A percentile compares a stretch with the other conserved stretches of the same genome.
Evolutionary conservation across 345 rosid genomes (phyloP).

Genomic region (Atalantia buxifolia): DNA sequence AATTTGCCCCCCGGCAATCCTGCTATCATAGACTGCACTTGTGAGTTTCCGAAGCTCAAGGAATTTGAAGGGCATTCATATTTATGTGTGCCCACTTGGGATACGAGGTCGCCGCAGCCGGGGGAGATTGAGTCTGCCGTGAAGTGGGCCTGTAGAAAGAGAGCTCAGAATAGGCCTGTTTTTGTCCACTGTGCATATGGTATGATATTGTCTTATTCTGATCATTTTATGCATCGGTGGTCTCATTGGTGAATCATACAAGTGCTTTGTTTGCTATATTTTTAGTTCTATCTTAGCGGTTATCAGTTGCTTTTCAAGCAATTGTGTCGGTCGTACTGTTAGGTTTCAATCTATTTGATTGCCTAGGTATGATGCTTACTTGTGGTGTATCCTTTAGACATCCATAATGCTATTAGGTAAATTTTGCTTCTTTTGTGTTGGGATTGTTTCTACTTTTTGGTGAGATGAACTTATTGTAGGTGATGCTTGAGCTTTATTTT

Average conservation of each 20-base stretch:
- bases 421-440: not conserved
- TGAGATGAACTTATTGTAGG: not conserved
- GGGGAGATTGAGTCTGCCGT: conserved; percentile 68
- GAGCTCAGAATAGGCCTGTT: conserved; percentile 55
- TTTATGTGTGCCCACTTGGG: conserved; percentile 76
- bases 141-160: conserved; percentile 66
- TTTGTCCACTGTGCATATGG: conserved; percentile 75
- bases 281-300: not conserved
- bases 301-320: not conserved
- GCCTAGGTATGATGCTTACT: not conserved
- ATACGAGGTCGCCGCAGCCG: conserved; percentile 65
- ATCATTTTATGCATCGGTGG: not conserved
- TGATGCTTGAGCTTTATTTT: not conserved
- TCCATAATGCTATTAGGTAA: not conserved
- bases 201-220: conserved; percentile 20
- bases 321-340: not conserved
- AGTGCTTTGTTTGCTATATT: not conserved
- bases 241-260: not conserved
- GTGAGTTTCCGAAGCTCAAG: conserved; percentile 52
- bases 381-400: not conserved
- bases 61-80: conserved; percentile 45
- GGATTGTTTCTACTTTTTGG: not conserved
- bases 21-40: conserved; percentile 70
- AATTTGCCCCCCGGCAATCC: conserved; percentile 63
- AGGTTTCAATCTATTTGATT: not conserved